Evolutionary conservation across 179 eudicot species (phyloP), one percentile per base, ranked within the genome.

Genomic region (Heliamphora pulchella): DNA sequence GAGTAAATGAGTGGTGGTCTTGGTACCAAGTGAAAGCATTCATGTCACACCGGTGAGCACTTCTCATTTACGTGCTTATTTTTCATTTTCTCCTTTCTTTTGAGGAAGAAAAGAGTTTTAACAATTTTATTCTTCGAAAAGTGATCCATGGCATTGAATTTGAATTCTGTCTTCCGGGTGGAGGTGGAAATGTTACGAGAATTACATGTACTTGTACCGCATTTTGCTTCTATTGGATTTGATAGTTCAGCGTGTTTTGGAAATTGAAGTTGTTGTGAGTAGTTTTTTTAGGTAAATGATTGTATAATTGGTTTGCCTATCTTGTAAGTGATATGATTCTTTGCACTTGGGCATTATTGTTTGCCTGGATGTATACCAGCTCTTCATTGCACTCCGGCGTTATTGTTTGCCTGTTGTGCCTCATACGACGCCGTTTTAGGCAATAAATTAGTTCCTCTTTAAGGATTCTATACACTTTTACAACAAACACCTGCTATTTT

Each of bases 1-100:
- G 7, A 48, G 7, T 3, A 48, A 48, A 48, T 3, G 7, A 48
- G 58, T 76, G 90, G 84, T 81, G 85, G 82, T 72, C 86, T 83
- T n/a, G 83, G 77, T 74, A 47, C 80, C 48, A 5, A 14, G 71
- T 86, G 84, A 87, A 83, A 75, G 71, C 57, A 18, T 66, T 11
- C 67, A 9, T 18, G 66, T 57, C 54, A 22, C 20, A 67, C 64
- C n/a, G 41, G 74, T 8, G 7, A 48, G 7, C 58, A 11, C 70
- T 62, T 77, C 13, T 65, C 10, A 17, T 67, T 43, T 41, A 14
- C 0, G 39, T 1, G 15, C 71, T 18, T 18, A 17, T 8, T 13
- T 64, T 65, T 13, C n/a, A 1, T 14, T 51, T 17, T 41, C 74
- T 66, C 31, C 13, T 63, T 22, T 8, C 46, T 43, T 46, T 50